Base-by-base conservation (phyloP, 306 rosid genomes). In the Mimosa bimucronata region DNA sequence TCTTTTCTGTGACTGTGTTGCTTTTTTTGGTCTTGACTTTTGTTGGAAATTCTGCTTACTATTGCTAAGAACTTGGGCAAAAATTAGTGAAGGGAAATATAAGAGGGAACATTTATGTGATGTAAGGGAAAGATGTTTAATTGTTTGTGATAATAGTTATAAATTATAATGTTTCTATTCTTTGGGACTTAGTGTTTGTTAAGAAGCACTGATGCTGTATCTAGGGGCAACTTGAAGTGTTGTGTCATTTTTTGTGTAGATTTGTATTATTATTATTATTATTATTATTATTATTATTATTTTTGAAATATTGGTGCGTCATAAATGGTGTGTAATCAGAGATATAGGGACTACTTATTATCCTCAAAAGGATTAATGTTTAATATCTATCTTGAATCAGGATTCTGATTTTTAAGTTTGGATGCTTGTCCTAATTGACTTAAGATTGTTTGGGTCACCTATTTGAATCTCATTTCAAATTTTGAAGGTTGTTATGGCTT, bases 401-500 rank as follows among this genome's bases (percentile, higher is more conserved):
- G 71, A 37, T 66, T 65, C 38, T 61, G 38, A 61, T 13, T 66
- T 6, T 66, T 37, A 18, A 18, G 26, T 34, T 37, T 66, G 71
- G 48, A 41, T 37, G 71, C 28, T 37, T 66, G 71, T 38, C 71
- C 71, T 34, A 37, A 45, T 66, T 66, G 46, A 66, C 19, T 34
- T 19, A 66, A 19, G 28, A 21, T 66, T 66, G 10, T 34, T 18
- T 18, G 48, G 38, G 48, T 37, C 7, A 37, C 28, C 29, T 66
- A 37, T 37, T 77, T 86, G 80, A 79, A 71, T 78, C 81, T 55
- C 60, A 48, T 79, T 86, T 75, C 81, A 82, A 82, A 79, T 70
- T 85, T 69, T 80, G 88, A 81, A 95, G 99, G 98, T 93, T 79
- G 99, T 90, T 76, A 87, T 95, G 97, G 98, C 98, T 79, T 95